phyloP scores from a whole-genome alignment of 129 eudicot species.

The Logfia minima region DNA sequence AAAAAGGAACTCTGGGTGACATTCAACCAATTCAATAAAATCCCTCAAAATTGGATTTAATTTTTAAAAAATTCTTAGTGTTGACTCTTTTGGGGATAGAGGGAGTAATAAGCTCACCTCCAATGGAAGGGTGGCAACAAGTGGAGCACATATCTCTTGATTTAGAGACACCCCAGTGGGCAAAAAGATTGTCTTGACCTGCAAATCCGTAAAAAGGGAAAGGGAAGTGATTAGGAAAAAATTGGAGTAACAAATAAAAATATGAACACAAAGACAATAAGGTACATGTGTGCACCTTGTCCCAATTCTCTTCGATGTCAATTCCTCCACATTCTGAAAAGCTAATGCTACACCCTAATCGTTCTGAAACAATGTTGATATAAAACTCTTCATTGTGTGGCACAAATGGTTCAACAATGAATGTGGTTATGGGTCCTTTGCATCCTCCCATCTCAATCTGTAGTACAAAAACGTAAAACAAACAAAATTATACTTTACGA shows the following conservation, averaged over 20 bases:
- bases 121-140: conserved; percentile 95
- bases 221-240: background rate
- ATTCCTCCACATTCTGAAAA: conserved; percentile 99
- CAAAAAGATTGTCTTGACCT: conserved; percentile 87
- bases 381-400: conserved; percentile 94
- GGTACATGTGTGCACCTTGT: conserved; percentile 53
- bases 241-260: background rate
- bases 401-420: conserved; percentile 95
- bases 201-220: conserved; percentile 16
- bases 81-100: background rate
- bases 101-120: conserved; percentile 55
- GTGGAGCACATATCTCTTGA: conserved; percentile 90
- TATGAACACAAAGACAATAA: background rate
- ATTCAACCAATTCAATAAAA: background rate
- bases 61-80: background rate
- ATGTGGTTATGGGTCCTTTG: conserved; percentile 97
- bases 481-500: background rate
- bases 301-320: conserved; percentile 99
- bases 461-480: background rate
- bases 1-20: background rate
- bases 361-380: conserved; percentile 89
- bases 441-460: conserved; percentile 99
- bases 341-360: conserved; percentile 95
- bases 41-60: background rate
- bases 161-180: conserved; percentile 84